Evolutionary conservation across 305 asterid genomes (phyloP).

Genomic region (Nicotiana rustica): DNA sequence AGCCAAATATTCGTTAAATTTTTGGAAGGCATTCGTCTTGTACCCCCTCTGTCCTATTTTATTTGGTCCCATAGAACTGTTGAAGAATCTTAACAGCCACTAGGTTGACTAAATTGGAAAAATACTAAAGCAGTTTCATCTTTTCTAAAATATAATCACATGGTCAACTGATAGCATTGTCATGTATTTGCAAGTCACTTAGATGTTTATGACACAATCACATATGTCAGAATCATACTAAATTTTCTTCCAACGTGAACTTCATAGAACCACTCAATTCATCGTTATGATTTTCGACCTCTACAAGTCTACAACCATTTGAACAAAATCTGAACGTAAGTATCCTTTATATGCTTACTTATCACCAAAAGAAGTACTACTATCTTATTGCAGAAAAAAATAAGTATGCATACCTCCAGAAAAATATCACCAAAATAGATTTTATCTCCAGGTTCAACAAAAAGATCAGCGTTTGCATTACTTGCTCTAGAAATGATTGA

Average conservation of each 20-base stretch:
- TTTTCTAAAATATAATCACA: not conserved
- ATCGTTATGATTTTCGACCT: not conserved
- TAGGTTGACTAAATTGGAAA: too few relatives aligned
- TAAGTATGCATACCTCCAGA: slow-evolving; percentile 69
- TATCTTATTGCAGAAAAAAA: not conserved
- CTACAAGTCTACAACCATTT: not conserved
- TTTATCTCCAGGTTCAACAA: slow-evolving; percentile 81
- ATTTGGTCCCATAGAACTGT: not conserved
- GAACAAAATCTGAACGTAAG: not conserved
- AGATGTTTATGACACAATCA: not conserved
- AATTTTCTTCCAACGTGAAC: not conserved
- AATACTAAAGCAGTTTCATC: not conserved
- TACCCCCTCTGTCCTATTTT: too few relatives aligned
- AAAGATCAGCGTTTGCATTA: slow-evolving; percentile 84
- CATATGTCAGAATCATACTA: not conserved
- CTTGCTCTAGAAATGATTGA: slow-evolving; percentile 97
- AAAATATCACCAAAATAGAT: slow-evolving; percentile 79
- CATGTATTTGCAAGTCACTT: not conserved
- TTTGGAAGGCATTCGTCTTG: not conserved
- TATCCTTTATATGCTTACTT: not conserved
- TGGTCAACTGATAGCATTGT: not conserved
- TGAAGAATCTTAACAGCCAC: too few relatives aligned
- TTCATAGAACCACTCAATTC: not conserved
- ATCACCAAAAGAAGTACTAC: not conserved
- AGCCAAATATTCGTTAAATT: not conserved